phyloP scores from a whole-genome alignment of 2,329 filamentous ascomycete genomes.

The Clathrospora elynae region DNA sequence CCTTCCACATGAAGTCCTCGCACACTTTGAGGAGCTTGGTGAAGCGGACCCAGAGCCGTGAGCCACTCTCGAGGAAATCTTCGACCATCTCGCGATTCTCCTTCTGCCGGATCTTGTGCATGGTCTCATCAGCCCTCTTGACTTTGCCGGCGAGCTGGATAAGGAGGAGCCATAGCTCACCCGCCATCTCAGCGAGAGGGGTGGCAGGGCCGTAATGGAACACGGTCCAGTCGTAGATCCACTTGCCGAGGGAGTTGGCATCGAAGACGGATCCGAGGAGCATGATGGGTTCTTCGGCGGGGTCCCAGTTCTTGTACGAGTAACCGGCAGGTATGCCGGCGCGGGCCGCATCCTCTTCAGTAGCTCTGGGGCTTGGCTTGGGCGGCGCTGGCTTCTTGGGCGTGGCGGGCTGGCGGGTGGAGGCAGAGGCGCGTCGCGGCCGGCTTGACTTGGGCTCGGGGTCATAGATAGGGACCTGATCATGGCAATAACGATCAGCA shows the following conservation, averaged over 20 bases:
- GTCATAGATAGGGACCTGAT: slow-evolving; percentile 56
- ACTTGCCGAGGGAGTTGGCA: slow-evolving; percentile 95
- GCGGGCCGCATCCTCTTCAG: slow-evolving; percentile 66
- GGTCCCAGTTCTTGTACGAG: slow-evolving; percentile 98
- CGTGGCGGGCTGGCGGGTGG: slow-evolving; percentile 51
- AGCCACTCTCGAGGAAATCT: slow-evolving; percentile 88
- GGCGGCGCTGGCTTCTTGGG: slow-evolving; percentile 43
- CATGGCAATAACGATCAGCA: slow-evolving; percentile 60
- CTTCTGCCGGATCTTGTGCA: slow-evolving; percentile 70
- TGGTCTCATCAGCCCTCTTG: slow-evolving; percentile 82
- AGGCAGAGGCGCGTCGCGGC: slow-evolving; percentile 61
- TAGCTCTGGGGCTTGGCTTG: slow-evolving; percentile 56
- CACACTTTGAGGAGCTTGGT: slow-evolving; percentile 86
- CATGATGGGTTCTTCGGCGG: slow-evolving; percentile 89
- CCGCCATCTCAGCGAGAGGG: slow-evolving; percentile 87
- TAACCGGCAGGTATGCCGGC: slow-evolving; percentile 83
- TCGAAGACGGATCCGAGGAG: slow-evolving; percentile 95
- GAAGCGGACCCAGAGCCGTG: slow-evolving; percentile 83
- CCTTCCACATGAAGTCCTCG: slow-evolving; percentile 93
- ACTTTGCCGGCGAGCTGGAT: slow-evolving; percentile 94
- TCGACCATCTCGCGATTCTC: slow-evolving; percentile 82
- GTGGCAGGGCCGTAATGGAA: slow-evolving; percentile 82
- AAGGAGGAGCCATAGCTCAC: slow-evolving; percentile 91
- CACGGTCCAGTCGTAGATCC: slow-evolving; percentile 99
- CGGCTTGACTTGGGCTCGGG: slow-evolving; percentile 53